Conservation (phyloP, 176 grass and related monocot genomes). For the Juncus inflexus region DNA sequence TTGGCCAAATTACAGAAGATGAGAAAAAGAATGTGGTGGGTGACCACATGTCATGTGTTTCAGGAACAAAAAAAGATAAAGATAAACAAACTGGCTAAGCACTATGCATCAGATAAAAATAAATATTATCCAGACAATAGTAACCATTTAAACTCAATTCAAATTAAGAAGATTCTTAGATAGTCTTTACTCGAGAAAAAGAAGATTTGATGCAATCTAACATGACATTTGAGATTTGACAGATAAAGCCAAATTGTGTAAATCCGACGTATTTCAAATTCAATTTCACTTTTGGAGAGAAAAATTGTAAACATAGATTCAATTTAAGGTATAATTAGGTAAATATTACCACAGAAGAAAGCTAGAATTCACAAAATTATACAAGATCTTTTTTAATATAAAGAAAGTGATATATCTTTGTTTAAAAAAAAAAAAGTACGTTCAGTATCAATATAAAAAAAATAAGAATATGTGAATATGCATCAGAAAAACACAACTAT, state of each 20-base stretch:
- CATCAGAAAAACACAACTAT: no score
- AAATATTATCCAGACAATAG: constrained; percentile 10
- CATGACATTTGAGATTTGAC: not conserved
- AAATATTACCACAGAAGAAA: no score
- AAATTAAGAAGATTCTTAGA: constrained; percentile 8
- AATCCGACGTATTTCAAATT: constrained; percentile 10
- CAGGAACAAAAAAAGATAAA: constrained; percentile 6
- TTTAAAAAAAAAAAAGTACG: no score
- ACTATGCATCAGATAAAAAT: constrained; percentile 20
- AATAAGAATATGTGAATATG: no score
- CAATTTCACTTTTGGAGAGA: not conserved
- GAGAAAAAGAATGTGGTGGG: constrained; percentile 12
- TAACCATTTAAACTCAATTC: constrained; percentile 2
- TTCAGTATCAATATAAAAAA: no score
- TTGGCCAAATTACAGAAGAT: constrained; percentile 19
- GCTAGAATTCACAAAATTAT: no score
- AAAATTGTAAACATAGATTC: no score
- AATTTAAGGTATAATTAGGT: no score
- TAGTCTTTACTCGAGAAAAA: not conserved
- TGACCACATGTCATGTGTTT: constrained; percentile 23
- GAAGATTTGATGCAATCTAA: constrained; percentile 5
- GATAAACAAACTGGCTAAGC: not conserved
- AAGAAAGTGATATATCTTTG: no score
- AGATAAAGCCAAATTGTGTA: constrained; percentile 18
- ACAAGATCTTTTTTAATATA: no score